phyloP scores from a whole-genome alignment of 805 yeast genomes.

The Candida dajiaensis region DNA sequence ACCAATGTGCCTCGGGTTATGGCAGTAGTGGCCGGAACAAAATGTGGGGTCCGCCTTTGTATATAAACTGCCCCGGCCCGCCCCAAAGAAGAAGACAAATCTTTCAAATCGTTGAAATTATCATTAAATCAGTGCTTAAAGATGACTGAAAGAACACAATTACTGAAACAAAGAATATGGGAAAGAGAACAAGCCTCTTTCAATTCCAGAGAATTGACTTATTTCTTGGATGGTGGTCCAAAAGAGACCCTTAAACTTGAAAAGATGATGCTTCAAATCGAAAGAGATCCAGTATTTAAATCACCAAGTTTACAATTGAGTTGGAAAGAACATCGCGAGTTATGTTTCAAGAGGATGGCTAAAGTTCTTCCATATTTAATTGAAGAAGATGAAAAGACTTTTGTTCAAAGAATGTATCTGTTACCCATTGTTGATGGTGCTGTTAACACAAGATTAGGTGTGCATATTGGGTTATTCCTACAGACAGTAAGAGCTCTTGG shows the following conservation, averaged over 20 bases:
- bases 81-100: no score
- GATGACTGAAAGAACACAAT: neutral
- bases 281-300: conserved; percentile 59
- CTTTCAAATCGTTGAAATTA: no score
- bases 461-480: conserved; percentile 79
- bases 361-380: conserved; percentile 49
- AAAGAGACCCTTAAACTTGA: conserved; percentile 40
- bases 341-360: conserved; percentile 45
- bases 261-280: conserved; percentile 47
- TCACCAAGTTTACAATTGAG: conserved; percentile 45
- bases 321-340: conserved; percentile 50
- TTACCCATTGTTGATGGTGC: conserved; percentile 70
- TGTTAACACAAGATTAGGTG: conserved; percentile 75
- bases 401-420: conserved; percentile 50
- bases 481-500: conserved; percentile 81
- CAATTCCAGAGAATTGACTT: conserved; percentile 39
- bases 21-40: no score
- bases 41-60: neutral
- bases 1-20: neutral
- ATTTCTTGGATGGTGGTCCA: conserved; percentile 44
- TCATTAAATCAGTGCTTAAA: neutral
- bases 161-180: conserved; percentile 14
- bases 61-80: neutral
- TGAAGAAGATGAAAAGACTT: conserved; percentile 30
- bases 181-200: conserved; percentile 41